Base-by-base conservation (phyloP, 1,284 basidiomycete genomes). In the Porodaedalea pini region DNA sequence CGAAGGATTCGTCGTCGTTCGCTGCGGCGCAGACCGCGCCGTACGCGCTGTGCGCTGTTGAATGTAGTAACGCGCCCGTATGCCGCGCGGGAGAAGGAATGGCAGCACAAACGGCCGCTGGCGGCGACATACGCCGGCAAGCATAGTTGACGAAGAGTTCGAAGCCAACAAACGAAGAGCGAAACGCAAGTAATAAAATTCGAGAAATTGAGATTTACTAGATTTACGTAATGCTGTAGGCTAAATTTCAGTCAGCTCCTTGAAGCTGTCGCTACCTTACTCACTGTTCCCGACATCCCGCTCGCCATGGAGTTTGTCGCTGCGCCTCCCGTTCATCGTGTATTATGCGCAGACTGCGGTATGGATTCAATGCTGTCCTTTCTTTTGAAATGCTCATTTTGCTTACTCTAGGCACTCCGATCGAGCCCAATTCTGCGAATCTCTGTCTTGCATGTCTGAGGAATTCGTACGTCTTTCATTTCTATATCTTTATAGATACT, bases 371-470 rank as follows among this genome's bases (percentile, higher is more conserved):
- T 32, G 49, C 25, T 50, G 41, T 32, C 51, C 13, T 51, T 51
- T 36, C 32, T 32, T 45, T 6, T 6, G 2, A 27, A 7, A 11
- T 23, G 25, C 25, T 47, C 7, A 47, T 29, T 47, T n/a, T 31
- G 21, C 2, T 2, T 17, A 7, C 10, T 34, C 27, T 61, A 88
- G 94, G 94, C 60, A 91, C 86, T n/a, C 92, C 92, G 54, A 99
- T 98, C 69, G 85, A 90, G 51, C 92, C 96, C 32, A 98, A 98
- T 73, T 93, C 92, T 63, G 94, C 96, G 53, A 98, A 98, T 76
- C 79, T 98, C 43, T 98, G 96, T 73, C 89, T 95, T n/a, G 85
- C 83, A 54, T 96, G 94, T 69, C 75, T 97, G 54, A 75, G 92
- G 61, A 96, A 95, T 78, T 87, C 88, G 85, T 86, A 68, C 64